Evolutionary conservation across 2,329 filamentous ascomycete species (phyloP).

Genomic region (Alternaria brassicae): DNA sequence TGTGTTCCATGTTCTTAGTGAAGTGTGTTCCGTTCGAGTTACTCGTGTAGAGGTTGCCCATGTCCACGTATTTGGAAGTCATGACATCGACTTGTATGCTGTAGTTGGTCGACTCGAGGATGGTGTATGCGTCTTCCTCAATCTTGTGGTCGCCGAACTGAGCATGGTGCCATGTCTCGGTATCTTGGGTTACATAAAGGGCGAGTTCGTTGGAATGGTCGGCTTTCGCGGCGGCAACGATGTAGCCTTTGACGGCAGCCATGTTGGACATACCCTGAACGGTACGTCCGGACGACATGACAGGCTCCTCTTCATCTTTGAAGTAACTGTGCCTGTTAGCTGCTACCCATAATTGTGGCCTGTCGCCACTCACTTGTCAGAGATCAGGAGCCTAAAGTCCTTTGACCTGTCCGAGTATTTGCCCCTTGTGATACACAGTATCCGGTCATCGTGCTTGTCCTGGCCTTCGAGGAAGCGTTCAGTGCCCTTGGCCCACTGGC

Average conservation of each 20-base stretch:
- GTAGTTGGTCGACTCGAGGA: constrained; percentile 96
- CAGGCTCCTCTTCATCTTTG: constrained; percentile 70
- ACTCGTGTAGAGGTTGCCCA: constrained; percentile 91
- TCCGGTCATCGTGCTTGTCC: constrained; percentile 68
- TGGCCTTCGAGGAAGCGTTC: constrained; percentile 74
- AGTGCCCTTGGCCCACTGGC: constrained; percentile 85
- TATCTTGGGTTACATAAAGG: constrained; percentile 86
- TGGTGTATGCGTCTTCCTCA: constrained; percentile 85
- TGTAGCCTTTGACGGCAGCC: constrained; percentile 82
- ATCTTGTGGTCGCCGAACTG: constrained; percentile 87
- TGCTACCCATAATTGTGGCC: background rate
- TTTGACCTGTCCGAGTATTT: constrained; percentile 72
- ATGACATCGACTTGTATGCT: constrained; percentile 96
- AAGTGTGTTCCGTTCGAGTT: constrained; percentile 99
- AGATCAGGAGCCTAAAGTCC: constrained; percentile 79
- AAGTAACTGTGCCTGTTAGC: constrained; percentile 66
- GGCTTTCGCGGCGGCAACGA: constrained; percentile 83
- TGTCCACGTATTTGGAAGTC: constrained; percentile 70
- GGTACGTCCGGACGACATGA: constrained; percentile 74
- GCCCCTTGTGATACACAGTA: constrained; percentile 82
- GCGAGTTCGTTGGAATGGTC: constrained; percentile 87
- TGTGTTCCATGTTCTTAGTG: constrained; percentile 87
- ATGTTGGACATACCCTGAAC: constrained; percentile 83
- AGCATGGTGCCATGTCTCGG: constrained; percentile 86
- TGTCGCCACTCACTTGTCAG: constrained; percentile 64